Evolutionary conservation across 2,329 filamentous ascomycete species (phyloP).

Genomic region (Thermothelomyces thermophilus): DNA sequence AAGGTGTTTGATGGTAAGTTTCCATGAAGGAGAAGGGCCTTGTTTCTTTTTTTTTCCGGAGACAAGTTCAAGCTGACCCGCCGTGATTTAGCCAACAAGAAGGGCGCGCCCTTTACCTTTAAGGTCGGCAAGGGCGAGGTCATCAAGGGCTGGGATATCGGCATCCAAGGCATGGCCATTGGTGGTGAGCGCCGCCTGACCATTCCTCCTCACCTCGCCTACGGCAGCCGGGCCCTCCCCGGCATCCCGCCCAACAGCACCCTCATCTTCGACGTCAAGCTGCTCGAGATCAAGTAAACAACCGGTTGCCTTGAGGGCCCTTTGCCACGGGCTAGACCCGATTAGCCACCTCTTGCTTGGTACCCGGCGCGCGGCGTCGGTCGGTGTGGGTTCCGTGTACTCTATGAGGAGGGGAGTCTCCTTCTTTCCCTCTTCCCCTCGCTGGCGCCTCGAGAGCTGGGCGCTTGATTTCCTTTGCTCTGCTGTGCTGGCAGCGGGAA

Average conservation of each 20-base stretch:
- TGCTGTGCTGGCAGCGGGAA: conserved; percentile 2
- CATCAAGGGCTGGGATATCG: conserved; percentile 98
- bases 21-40: not conserved
- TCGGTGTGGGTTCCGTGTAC: conserved; percentile 13
- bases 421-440: conserved; percentile 7
- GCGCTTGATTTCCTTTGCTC: conserved; percentile 7
- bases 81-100: conserved; percentile 76
- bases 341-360: conserved; percentile 7
- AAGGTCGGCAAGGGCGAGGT: conserved; percentile 92
- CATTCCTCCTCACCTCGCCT: conserved; percentile 80
- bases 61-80: not conserved
- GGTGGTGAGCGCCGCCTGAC: conserved; percentile 90
- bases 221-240: conserved; percentile 75
- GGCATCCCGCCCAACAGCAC: conserved; percentile 90
- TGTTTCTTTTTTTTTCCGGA: not conserved
- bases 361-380: conserved; percentile 18
- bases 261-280: conserved; percentile 85
- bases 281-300: conserved; percentile 72
- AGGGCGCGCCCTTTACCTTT: conserved; percentile 95
- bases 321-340: not conserved
- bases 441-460: not conserved
- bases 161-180: conserved; percentile 83
- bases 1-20: conserved; percentile 88
- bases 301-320: not conserved
- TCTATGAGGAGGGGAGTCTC: conserved; percentile 4